Conservation (phyloP, 768 basidiomycete genomes). For the Russula sp. region DNA sequence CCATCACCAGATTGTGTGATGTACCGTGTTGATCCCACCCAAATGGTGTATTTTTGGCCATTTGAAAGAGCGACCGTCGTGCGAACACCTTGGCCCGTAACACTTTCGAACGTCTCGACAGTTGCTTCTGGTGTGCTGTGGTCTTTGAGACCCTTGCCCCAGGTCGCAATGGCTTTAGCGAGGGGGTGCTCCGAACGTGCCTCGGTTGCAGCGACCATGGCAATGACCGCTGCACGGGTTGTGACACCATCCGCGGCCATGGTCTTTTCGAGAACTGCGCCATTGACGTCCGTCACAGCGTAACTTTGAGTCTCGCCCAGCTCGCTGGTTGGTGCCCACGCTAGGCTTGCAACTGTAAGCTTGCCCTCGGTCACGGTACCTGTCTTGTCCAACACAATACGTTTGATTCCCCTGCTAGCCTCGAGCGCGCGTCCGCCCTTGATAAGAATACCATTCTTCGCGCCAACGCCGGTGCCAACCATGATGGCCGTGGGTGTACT, state of each 20-base stretch:
- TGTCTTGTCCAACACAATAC: conserved; percentile 93
- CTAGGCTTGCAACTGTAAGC: conserved; percentile 70
- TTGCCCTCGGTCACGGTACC: conserved; percentile 97
- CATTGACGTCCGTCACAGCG: conserved; percentile 21
- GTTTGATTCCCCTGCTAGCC: conserved; percentile 77
- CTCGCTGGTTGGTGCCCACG: conserved; percentile 59
- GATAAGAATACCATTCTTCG: conserved; percentile 95
- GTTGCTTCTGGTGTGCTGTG: conserved; percentile 48
- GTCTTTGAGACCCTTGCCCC: conserved; percentile 65
- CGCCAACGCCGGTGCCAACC: conserved; percentile 98
- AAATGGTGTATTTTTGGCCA: conserved; percentile 48
- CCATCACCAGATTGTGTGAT: conserved; percentile 53
- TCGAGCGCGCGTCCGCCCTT: conserved; percentile 95
- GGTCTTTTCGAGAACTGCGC: conserved; percentile 33
- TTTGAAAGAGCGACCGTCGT: conserved; percentile 58
- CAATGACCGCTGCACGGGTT: conserved; percentile 57
- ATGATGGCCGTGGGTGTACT: conserved; percentile 98
- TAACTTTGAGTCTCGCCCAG: conserved; percentile 33
- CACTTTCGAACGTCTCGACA: conserved; percentile 77
- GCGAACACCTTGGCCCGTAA: conserved; percentile 86
- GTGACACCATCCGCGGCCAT: conserved; percentile 62
- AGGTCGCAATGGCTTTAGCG: conserved; percentile 85
- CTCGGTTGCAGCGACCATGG: conserved; percentile 84
- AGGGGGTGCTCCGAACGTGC: conserved; percentile 94
- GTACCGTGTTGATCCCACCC: conserved; percentile 76